Conservation (phyloP, 1,284 basidiomycete species). For the Amylostereum chailletii region DNA sequence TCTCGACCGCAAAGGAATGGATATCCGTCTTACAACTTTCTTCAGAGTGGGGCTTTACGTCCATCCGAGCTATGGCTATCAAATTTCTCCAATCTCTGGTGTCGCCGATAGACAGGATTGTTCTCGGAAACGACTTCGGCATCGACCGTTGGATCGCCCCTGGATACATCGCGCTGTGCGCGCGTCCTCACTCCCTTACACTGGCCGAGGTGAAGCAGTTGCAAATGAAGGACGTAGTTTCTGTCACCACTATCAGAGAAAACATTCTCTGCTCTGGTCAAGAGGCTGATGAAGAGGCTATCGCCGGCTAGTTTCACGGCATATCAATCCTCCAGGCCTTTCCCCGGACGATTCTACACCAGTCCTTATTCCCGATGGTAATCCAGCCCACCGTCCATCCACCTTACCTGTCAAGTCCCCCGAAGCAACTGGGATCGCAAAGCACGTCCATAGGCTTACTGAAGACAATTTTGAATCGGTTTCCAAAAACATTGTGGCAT, state of each 20-base stretch:
- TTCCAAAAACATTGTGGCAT: too few relatives aligned
- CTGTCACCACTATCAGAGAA: constrained; percentile 13
- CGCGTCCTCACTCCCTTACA: constrained; percentile 16
- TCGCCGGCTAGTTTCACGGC: neutral
- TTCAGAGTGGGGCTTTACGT: constrained; percentile 16
- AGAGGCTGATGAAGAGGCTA: neutral
- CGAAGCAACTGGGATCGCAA: too few relatives aligned
- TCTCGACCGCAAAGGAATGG: constrained; percentile 19
- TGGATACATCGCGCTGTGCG: constrained; percentile 16
- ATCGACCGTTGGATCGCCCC: constrained; percentile 15
- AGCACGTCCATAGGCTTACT: too few relatives aligned
- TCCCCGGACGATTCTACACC: neutral
- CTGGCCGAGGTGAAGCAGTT: constrained; percentile 16
- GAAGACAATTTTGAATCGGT: too few relatives aligned
- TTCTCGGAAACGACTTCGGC: constrained; percentile 16
- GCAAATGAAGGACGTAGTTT: constrained; percentile 16
- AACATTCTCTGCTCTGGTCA: constrained; percentile 2
- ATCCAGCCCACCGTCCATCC: neutral
- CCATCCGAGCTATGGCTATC: constrained; percentile 17
- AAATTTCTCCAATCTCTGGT: constrained; percentile 14
- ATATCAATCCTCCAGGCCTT: neutral
- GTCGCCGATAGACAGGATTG: constrained; percentile 13
- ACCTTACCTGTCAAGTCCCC: neutral
- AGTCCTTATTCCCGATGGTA: neutral
- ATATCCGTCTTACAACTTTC: constrained; percentile 19